These are phyloP conservation scores for Volvox africanus DNA, from an alignment of 139 green algal species.

Conservation along the genomic window DNA sequence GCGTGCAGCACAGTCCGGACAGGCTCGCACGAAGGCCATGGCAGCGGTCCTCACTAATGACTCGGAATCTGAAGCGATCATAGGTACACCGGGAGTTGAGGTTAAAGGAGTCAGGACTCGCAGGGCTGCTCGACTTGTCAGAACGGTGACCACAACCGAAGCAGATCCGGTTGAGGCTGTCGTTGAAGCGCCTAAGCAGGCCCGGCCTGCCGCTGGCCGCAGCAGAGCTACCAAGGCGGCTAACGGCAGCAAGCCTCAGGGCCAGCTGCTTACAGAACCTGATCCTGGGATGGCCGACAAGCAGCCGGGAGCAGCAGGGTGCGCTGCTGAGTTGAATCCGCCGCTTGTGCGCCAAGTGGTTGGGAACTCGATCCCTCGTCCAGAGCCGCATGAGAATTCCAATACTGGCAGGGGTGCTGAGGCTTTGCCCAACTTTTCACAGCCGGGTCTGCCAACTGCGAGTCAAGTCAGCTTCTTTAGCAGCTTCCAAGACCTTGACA, in stretches of 20 bases:
- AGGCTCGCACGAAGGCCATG: slow-evolving; percentile 16
- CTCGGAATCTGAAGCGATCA: not conserved
- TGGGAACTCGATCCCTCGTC: not conserved
- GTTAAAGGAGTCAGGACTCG: not conserved
- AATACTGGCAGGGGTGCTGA: not conserved
- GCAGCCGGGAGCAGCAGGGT: not conserved
- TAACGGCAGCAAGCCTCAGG: not conserved
- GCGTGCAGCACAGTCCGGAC: slow-evolving; percentile 12
- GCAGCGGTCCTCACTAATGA: not conserved
- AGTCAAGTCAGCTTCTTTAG: slow-evolving; percentile 41
- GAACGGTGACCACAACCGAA: not conserved
- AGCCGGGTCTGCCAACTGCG: slow-evolving; percentile 4
- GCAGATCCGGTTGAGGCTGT: not conserved
- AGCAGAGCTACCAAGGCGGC: not conserved
- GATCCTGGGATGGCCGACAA: no score
- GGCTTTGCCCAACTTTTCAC: not conserved
- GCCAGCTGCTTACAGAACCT: not conserved
- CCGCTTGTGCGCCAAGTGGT: not conserved
- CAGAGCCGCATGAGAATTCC: not conserved
- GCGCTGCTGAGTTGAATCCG: not conserved
- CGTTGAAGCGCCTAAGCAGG: not conserved
- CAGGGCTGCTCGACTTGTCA: not conserved
- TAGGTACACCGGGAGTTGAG: slow-evolving; percentile 3
- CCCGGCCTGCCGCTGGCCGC: not conserved
- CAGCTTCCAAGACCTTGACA: not conserved